Evolutionary conservation across 2,329 filamentous ascomycete species (phyloP), one percentile per base, ranked within the genome.

Genomic region (Cladophialophora carrionii): DNA sequence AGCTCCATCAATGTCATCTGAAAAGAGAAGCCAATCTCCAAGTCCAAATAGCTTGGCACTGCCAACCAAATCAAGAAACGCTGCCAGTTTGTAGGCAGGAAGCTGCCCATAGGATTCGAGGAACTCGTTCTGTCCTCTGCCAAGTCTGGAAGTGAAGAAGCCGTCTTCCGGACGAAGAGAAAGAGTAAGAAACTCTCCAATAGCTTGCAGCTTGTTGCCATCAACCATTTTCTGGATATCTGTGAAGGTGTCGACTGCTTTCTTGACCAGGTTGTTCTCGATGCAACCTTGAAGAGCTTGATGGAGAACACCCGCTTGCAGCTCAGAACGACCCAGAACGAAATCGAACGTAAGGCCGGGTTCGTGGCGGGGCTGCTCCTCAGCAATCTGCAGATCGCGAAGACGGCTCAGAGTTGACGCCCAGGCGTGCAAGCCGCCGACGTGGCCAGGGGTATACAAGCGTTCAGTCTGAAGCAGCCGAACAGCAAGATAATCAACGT

Each of bases 1-100:
- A n/a, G 84, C 83, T 0, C 83, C 84, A 68, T 86, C 84, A 14
- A 84, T 68, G 67, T 85, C 84, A 9, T 79, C 71, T 0, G 80
- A 81, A 61, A 81, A 79, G 1, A 87, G 74, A 12, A 88, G 74
- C 80, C 82, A 85, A 34, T 80, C 77, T 3, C 82, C 84, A 60
- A 87, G 76, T 17, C 80, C 78, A 64, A 79, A 82, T 7, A 78
- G 73, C 57, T 78, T 77, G 14, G 79, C 76, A 22, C 80, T 76
- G 0, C 80, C 83, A 24, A 79, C 76, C 31, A 86, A 70, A 64
- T 85, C 82, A 24, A 87, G 75, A 26, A 87, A 73, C 24, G 78
- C 76, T 2, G 81, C 83, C 51, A 87, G 74, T 2, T 68, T 72
- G 58, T 71, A 69, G 17, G 46, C 57, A 14, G 71, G 71, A 34